phyloP scores from a whole-genome alignment of 2,329 filamentous ascomycete genomes.

The Beauveria sp. region DNA sequence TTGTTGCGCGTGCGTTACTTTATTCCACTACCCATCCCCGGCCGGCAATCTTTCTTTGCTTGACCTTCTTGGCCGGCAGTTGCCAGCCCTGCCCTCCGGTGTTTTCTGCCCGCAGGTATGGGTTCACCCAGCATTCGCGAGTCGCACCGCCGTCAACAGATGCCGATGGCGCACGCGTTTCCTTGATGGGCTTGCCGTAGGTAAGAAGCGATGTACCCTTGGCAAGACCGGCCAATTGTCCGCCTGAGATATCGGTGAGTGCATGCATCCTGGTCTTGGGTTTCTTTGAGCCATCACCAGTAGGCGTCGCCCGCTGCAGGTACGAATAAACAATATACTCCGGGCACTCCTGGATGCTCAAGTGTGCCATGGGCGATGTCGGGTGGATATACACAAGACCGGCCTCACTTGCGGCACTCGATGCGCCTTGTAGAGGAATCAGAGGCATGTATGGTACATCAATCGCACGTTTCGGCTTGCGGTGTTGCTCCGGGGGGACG shows the following conservation, averaged over 20 bases:
- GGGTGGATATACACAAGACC: constrained; percentile 82
- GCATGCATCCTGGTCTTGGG: constrained; percentile 82
- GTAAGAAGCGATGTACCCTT: constrained; percentile 77
- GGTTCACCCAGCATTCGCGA: constrained; percentile 77
- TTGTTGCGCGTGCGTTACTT: neutral
- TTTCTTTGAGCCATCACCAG: constrained; percentile 44
- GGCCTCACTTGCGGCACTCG: constrained; percentile 38
- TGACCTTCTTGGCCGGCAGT: constrained; percentile 74
- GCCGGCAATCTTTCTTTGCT: constrained; percentile 65
- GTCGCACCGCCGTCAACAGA: constrained; percentile 28
- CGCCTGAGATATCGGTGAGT: constrained; percentile 68
- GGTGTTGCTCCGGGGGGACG: constrained; percentile 55
- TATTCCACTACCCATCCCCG: constrained; percentile 67
- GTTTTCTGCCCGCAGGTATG: constrained; percentile 64
- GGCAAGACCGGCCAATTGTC: constrained; percentile 69
- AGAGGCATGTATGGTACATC: constrained; percentile 89
- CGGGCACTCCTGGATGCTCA: constrained; percentile 66
- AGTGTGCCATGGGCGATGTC: constrained; percentile 67
- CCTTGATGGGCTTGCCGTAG: constrained; percentile 88
- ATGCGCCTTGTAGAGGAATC: constrained; percentile 51
- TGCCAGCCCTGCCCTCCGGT: constrained; percentile 70
- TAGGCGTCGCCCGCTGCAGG: constrained; percentile 60
- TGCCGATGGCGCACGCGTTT: constrained; percentile 46
- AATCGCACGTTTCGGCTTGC: constrained; percentile 75
- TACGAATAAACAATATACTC: constrained; percentile 83